Evolutionary conservation across 2,329 filamentous ascomycete genomes (phyloP).

Genomic region (Xylariaceae sp.): DNA sequence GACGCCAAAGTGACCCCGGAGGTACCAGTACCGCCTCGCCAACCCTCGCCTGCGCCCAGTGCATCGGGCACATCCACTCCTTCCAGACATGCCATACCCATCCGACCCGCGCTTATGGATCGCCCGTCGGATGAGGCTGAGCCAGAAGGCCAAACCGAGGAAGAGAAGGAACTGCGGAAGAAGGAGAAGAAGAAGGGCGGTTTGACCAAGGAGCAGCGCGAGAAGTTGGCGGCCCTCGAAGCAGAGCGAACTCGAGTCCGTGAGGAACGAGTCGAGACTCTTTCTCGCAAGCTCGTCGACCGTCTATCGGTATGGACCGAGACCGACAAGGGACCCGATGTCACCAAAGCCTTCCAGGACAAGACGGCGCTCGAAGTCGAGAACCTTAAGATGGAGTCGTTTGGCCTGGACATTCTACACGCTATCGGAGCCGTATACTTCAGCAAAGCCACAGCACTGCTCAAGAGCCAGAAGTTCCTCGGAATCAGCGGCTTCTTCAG

Average conservation of each 20-base stretch:
- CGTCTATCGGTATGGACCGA: conserved; percentile 95
- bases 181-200: conserved; percentile 84
- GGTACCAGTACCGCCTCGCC: conserved; percentile 32
- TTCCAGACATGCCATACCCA: conserved; percentile 56
- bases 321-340: conserved; percentile 83
- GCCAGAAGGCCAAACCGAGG: conserved; percentile 63
- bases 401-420: conserved; percentile 92
- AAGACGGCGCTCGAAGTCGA: conserved; percentile 95
- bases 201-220: conserved; percentile 86
- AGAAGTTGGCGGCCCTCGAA: conserved; percentile 86
- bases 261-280: conserved; percentile 83
- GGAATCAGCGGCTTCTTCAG: conserved; percentile 95
- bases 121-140: conserved; percentile 75
- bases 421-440: conserved; percentile 91
- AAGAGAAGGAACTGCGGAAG: conserved; percentile 72
- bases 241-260: conserved; percentile 78
- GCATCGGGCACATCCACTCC: conserved; percentile 40
- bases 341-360: conserved; percentile 86
- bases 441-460: conserved; percentile 78
- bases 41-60: conserved; percentile 40
- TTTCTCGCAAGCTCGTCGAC: conserved; percentile 82
- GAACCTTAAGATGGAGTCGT: conserved; percentile 98
- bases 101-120: conserved; percentile 85
- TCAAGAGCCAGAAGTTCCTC: conserved; percentile 95
- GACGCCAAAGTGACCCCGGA: conserved; percentile 18